Conservation (phyloP, 192 early-diverging fungal genomes). For the Coemansia sp. region DNA sequence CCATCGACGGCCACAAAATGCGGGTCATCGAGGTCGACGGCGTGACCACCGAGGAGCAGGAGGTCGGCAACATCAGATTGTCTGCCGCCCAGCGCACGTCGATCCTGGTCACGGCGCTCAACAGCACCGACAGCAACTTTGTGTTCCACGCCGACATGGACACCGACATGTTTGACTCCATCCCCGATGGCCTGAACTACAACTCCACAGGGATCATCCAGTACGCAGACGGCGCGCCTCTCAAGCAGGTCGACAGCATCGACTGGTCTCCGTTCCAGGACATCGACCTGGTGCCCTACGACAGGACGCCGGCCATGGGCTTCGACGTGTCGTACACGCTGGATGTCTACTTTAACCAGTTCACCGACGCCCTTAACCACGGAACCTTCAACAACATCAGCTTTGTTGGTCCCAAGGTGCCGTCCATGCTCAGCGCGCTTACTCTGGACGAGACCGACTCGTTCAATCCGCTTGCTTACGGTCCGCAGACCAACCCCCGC, state of each 20-base stretch:
- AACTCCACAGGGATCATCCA: conserved; percentile 64
- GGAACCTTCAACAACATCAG: conserved; percentile 79
- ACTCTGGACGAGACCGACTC: conserved; percentile 55
- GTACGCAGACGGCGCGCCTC: conserved; percentile 43
- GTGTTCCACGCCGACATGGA: conserved; percentile 76
- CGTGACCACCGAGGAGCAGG: conserved; percentile 61
- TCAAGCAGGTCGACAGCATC: conserved; percentile 19
- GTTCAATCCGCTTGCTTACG: conserved; percentile 60
- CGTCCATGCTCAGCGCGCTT: conserved; percentile 67
- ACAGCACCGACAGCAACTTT: conserved; percentile 66
- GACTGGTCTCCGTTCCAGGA: conserved; percentile 62
- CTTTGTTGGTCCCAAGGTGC: conserved; percentile 67
- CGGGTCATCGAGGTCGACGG: conserved; percentile 83
- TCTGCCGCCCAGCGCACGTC: conserved; percentile 79
- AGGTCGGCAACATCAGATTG: conserved; percentile 60
- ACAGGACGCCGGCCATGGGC: conserved; percentile 37
- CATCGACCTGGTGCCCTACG: conserved; percentile 57
- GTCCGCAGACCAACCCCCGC: conserved; percentile 62
- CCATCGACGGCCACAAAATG: conserved; percentile 78
- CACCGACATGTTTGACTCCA: conserved; percentile 71
- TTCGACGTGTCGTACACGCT: conserved; percentile 58
- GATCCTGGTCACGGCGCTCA: conserved; percentile 74
- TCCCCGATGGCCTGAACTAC: conserved; percentile 59
- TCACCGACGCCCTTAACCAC: conserved; percentile 75
- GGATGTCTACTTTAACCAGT: conserved; percentile 66